Evolutionary conservation across 2,329 filamentous ascomycete genomes (phyloP), one percentile per base, ranked within the genome.

Genomic region (Coniella vitis): DNA sequence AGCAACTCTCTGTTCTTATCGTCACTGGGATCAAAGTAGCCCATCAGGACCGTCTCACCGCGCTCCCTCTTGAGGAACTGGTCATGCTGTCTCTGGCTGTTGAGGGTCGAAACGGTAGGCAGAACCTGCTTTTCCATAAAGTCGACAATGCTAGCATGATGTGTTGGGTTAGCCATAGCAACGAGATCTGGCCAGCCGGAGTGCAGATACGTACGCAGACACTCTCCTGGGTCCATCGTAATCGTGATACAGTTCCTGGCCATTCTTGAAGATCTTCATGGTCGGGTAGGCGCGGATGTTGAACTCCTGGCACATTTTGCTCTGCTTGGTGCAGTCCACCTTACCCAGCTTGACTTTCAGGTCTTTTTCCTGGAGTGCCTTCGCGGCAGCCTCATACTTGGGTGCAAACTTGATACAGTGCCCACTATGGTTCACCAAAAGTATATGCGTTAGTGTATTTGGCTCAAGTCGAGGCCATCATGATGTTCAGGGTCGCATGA

Each of bases 81-180:
- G 63, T 95, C 90, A 65, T 90, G 87, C 47, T 96, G 74, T 52
- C 83, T 88, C 58, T 91, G 87, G 68, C 86, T 83, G 61, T 78
- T 83, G 53, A 98, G 78, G 55, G 78, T 63, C 4, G 91, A 96
- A 57, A 98, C 90, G 56, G 93, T 87, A 48, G 93, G 93, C 53
- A 98, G 81, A 19, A 88, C 87, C 74, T 97, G 93, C 81, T 97
- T 98, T 68, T 88, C 86, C 91, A 98, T 97, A 78, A 95, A 97
- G 19, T 83, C 84, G 41, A 78, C 77, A 63, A 84, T 84, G 55
- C 77, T 81, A 51, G 10, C n/a, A 1, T 13, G 12, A 21, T n/a
- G 8, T 21, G 21, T 48, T 10, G 9, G 21, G 21, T 48, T 21
- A 51, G 49, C n/a, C n/a, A n/a, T 20, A 13, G 9, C 3, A 3